Evolutionary conservation across 768 basidiomycete genomes (phyloP), one percentile per base, ranked within the genome.

Genomic region (Trametes sanguinea): DNA sequence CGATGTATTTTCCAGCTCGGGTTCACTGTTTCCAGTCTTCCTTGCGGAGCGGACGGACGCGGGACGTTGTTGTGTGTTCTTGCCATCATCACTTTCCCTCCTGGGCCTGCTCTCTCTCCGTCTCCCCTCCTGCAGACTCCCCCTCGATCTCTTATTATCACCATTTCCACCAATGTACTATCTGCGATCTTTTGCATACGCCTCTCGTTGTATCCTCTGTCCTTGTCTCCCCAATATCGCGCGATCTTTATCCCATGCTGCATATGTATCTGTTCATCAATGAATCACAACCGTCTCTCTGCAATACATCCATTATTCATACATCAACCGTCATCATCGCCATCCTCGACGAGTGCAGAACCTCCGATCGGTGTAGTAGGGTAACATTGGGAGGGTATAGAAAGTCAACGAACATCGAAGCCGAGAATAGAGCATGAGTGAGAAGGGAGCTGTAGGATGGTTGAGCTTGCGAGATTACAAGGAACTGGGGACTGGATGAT

Each of bases 1-100:
- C 57, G 62, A 60, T 58, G 17, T 51, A 37, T 46, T 63, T 37
- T 57, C 51, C 54, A 51, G 51, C 62, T 57, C 51, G 27, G 62
- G 46, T 57, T 54, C 39, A 22, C 32, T 44, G 30, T 43, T 37
- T 22, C 7, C 14, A 43, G 42, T 43, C 8, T 58, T 58, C 48
- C 47, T 63, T 54, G 14, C 32, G 57, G 62, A 62, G 53, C 48
- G 54, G 52, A 63, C 57, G 62, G 62, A 64, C 62, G 62, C 62
- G 50, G 58, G 55, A 51, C 43, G 27, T 59, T 32, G 16, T 27
- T 51, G 11, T 37, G 17, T 16, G 27, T 47, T n/a, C 39, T 44
- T 27, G 17, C 37, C 8, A 45, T 13, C 14, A 14, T 35, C 30
- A 5, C 30, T 22, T 32, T 10, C 32, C 50, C n/a, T 9, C 35